Conservation (phyloP, 306 rosid genomes). For the Prunus kanzakura region DNA sequence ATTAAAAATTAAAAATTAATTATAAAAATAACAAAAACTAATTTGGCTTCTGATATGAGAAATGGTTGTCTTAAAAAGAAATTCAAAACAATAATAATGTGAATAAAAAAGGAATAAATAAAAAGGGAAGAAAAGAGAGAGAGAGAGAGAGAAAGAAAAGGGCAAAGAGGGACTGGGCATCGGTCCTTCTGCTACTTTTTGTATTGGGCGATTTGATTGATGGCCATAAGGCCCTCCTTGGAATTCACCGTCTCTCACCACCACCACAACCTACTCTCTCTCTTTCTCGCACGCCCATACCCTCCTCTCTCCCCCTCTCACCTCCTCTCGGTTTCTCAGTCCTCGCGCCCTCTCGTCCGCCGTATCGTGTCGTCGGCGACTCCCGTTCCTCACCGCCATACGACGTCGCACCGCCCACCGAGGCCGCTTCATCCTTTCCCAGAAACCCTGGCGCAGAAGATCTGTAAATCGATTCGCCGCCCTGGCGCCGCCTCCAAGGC, state of each 20-base stretch:
- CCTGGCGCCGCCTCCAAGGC: conserved; percentile 95
- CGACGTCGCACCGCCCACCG: conserved; percentile 13
- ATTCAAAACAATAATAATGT: not conserved
- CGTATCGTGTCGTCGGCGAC: conserved; percentile 38
- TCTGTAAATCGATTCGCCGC: conserved; percentile 89
- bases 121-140: not conserved
- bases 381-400: conserved; percentile 28
- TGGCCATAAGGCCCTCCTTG: conserved; percentile 75
- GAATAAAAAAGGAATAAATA: not conserved
- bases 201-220: conserved; percentile 36
- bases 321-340: conserved; percentile 1
- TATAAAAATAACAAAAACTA: not conserved
- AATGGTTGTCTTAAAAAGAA: not conserved
- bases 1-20: not conserved
- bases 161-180: conserved; percentile 1
- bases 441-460: conserved; percentile 90
- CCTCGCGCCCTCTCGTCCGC: conserved; percentile 33
- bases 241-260: conserved; percentile 46
- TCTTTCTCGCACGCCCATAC: not conserved
- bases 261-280: conserved; percentile 1
- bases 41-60: not conserved
- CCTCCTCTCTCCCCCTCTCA: not conserved
- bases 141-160: not conserved
- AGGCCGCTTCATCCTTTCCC: conserved; percentile 25
- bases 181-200: not conserved